These are phyloP conservation scores for Phoma sp. DNA, from an alignment of 2,329 filamentous ascomycete species.

Conservation along the genomic window DNA sequence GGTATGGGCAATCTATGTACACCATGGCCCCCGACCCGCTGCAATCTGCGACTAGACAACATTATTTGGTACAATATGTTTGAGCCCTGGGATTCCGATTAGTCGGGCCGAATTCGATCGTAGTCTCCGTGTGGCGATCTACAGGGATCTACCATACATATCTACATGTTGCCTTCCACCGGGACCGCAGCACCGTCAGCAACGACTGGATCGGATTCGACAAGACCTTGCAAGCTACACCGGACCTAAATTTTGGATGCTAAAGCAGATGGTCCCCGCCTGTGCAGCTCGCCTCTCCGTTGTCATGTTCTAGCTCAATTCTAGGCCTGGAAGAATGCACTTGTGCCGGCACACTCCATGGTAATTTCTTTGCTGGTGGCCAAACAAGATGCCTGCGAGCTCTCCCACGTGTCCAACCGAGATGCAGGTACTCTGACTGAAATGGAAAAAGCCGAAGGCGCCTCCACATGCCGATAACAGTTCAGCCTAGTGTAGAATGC, in stretches of 20 bases:
- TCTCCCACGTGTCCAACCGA: constrained; percentile 1
- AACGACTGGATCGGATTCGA: not conserved
- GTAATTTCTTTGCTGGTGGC: not conserved
- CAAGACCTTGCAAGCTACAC: not conserved
- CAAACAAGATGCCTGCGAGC: not conserved
- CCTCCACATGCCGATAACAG: constrained; percentile 12
- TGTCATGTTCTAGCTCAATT: not conserved
- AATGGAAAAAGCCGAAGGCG: not conserved
- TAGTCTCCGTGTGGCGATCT: constrained; percentile 9
- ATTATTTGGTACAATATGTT: constrained; percentile 1
- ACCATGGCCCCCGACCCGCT: constrained; percentile 1
- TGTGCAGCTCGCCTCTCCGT: constrained; percentile 8
- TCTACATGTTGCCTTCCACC: not conserved
- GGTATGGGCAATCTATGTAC: no score
- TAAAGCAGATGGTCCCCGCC: not conserved
- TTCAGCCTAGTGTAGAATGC: constrained; percentile 8
- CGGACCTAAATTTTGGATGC: not conserved
- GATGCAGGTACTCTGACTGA: not conserved
- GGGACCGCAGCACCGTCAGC: not conserved
- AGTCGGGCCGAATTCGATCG: constrained; percentile 7
- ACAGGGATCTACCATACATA: constrained; percentile 9
- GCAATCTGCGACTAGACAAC: constrained; percentile 13
- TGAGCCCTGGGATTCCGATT: constrained; percentile 9
- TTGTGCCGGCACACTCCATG: not conserved
- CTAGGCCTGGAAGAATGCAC: not conserved